These are phyloP conservation scores for Coemansia sp. DNA, from an alignment of 192 early-diverging fungal species.

Conservation along the genomic window DNA sequence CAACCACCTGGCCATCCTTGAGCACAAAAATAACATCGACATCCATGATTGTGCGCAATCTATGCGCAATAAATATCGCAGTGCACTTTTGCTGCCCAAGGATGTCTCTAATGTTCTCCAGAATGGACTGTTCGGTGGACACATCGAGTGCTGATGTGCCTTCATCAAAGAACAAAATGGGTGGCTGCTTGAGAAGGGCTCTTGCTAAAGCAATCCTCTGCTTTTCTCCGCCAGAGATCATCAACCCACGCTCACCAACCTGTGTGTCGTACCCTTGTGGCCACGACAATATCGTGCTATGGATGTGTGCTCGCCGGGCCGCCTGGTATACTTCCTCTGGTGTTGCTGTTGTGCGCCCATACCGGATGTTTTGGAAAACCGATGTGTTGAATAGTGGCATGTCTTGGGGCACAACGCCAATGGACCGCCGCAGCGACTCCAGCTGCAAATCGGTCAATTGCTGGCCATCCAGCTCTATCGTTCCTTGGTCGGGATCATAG, in stretches of 20 bases:
- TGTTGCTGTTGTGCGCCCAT: conserved; percentile 73
- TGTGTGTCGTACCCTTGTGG: conserved; percentile 65
- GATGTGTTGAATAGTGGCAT: conserved; percentile 93
- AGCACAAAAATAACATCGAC: conserved; percentile 93
- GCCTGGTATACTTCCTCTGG: conserved; percentile 63
- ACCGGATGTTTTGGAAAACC: conserved; percentile 89
- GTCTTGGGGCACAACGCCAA: conserved; percentile 91
- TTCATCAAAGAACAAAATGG: conserved; percentile 65
- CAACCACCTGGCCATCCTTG: conserved; percentile 78
- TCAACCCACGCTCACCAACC: conserved; percentile 71
- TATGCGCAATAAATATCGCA: conserved; percentile 93
- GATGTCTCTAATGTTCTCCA: conserved; percentile 85
- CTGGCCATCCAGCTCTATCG: conserved; percentile 84
- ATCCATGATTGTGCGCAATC: conserved; percentile 85
- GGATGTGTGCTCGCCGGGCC: conserved; percentile 61
- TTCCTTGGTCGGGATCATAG: conserved; percentile 83
- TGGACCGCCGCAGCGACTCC: conserved; percentile 70
- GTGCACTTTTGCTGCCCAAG: conserved; percentile 66
- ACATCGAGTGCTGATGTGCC: conserved; percentile 66
- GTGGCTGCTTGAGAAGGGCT: conserved; percentile 56
- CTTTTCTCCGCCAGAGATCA: conserved; percentile 72
- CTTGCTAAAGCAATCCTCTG: conserved; percentile 61
- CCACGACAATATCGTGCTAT: conserved; percentile 59
- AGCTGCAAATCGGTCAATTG: conserved; percentile 77
- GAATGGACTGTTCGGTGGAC: conserved; percentile 67